Percentiles rank a stretch among this genome's conserved stretches.
Conservation (phyloP, 202 grass and related monocot genomes). For the Setaria italica region DNA sequence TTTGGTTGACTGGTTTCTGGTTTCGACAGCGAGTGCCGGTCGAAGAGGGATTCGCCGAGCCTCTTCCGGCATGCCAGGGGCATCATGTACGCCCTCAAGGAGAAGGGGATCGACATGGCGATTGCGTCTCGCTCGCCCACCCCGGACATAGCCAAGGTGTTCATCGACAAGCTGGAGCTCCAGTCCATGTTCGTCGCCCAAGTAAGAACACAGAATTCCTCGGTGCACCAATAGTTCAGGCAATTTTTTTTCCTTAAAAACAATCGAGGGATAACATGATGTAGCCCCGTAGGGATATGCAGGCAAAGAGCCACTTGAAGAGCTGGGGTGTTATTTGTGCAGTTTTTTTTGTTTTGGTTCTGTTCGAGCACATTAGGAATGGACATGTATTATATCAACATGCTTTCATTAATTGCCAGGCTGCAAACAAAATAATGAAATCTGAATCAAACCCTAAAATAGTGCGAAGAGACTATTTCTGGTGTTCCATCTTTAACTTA, state of each 20-base stretch:
- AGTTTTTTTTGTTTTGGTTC: background rate
- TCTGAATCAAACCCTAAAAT: background rate
- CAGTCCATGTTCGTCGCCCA: slow-evolving; percentile 74
- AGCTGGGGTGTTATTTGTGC: background rate
- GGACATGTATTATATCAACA: background rate
- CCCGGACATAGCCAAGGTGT: slow-evolving; percentile 78
- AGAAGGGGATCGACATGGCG: slow-evolving; percentile 90
- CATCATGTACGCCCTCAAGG: slow-evolving; percentile 90
- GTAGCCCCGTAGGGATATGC: background rate
- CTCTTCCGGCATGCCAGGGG: slow-evolving; percentile 83
- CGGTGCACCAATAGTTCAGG: background rate
- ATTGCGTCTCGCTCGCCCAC: slow-evolving; percentile 90
- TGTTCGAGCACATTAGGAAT: background rate
- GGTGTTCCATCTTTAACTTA: background rate
- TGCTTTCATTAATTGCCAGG: slow-evolving; percentile 4
- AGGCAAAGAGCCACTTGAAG: background rate
- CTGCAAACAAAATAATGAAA: background rate
- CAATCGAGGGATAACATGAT: background rate
- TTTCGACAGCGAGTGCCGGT: slow-evolving; percentile 75
- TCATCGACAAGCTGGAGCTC: slow-evolving; percentile 81
- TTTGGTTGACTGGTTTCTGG: background rate
- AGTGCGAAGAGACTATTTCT: background rate
- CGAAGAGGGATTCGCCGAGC: slow-evolving; percentile 79
- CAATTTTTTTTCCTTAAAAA: slow-evolving; percentile 10
- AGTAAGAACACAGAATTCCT: slow-evolving; percentile 46